A percentile compares a stretch with the other conserved stretches of the same genome.
Conservation (phyloP, 129 eudicot genomes). For the Kitagawia praeruptora region DNA sequence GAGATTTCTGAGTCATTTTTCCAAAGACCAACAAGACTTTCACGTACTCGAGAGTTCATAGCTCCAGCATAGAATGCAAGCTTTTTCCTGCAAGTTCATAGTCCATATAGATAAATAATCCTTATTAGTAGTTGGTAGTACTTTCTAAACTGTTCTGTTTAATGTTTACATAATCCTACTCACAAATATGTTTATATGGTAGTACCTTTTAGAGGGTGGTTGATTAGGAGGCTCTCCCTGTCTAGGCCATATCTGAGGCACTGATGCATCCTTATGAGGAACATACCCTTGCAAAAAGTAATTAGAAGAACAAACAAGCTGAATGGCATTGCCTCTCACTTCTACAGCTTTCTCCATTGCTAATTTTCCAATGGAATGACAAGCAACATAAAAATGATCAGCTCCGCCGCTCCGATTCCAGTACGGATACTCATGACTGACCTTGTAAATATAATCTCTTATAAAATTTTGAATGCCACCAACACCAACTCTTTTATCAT, state of each 20-base stretch:
- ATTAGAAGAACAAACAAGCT: constrained; percentile 86
- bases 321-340: constrained; percentile 78
- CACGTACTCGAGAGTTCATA: constrained; percentile 65
- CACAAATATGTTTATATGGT: neutral
- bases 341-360: constrained; percentile 70
- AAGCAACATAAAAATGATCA: constrained; percentile 84
- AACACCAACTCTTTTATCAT: constrained; percentile 64
- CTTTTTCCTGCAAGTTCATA: constrained; percentile 41
- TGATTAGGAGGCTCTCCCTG: constrained; percentile 42
- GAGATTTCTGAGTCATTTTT: constrained; percentile 46
- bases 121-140: neutral
- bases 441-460: constrained; percentile 35
- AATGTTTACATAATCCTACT: too few relatives aligned
- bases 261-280: constrained; percentile 74
- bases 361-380: constrained; percentile 72
- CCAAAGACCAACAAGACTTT: constrained; percentile 46
- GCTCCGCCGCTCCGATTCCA: constrained; percentile 87
- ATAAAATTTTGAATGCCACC: constrained; percentile 58
- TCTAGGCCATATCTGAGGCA: constrained; percentile 98
- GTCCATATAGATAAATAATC: neutral
- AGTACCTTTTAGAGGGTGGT: constrained; percentile 53
- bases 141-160: too few relatives aligned
- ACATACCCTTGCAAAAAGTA: constrained; percentile 58
- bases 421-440: constrained; percentile 51
- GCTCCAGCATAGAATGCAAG: constrained; percentile 97